Evolutionary conservation across 225 moss, liverwort and hornwort species (phyloP).

Genomic region (Marchantia paleacea): DNA sequence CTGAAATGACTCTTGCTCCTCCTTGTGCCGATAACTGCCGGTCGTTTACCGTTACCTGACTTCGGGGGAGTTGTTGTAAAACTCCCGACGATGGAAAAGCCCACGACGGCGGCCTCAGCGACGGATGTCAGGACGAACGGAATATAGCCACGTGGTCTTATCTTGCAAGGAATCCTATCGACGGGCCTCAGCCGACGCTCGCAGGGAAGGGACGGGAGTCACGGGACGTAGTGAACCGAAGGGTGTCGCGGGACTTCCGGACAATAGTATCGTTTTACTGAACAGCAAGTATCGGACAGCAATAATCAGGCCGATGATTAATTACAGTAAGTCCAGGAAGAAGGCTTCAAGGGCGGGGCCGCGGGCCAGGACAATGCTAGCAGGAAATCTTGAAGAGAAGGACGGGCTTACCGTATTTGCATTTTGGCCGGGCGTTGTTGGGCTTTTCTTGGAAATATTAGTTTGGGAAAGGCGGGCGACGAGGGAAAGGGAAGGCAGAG

Average conservation of each 20-base stretch:
- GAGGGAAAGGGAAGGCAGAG: neutral
- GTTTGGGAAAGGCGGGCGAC: neutral
- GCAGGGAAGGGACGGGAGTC: neutral
- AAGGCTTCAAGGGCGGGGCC: neutral
- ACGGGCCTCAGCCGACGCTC: neutral
- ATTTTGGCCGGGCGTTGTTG: neutral
- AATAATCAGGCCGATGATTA: neutral
- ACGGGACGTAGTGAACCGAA: neutral
- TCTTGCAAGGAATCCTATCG: neutral
- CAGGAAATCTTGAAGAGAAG: neutral
- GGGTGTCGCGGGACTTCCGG: neutral
- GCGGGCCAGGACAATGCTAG: neutral
- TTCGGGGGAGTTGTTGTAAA: neutral
- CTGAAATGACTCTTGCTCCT: neutral
- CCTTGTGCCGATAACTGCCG: neutral
- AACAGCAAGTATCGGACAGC: neutral
- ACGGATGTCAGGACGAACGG: neutral
- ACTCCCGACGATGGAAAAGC: neutral
- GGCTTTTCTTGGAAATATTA: conserved; percentile 2
- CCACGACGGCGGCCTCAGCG: neutral
- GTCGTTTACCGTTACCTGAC: neutral
- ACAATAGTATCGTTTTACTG: neutral
- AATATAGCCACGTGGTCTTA: neutral
- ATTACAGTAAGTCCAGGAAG: too few species aligned
- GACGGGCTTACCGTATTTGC: neutral